Evolutionary conservation across 805 yeast species (phyloP), one percentile per base, ranked within the genome.

Genomic region (Torulaspora maleeae): DNA sequence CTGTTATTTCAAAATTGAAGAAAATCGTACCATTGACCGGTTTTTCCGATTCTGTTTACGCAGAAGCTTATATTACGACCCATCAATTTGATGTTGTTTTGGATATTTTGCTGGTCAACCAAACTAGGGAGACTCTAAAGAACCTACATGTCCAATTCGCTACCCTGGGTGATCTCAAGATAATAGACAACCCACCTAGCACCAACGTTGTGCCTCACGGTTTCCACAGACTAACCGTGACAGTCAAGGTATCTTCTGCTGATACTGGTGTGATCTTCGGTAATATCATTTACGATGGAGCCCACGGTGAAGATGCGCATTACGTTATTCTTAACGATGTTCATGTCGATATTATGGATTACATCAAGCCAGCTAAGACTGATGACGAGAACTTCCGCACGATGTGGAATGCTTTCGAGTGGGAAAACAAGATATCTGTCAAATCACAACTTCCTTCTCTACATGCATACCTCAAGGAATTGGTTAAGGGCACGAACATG

Each of bases 381-480:
- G 72, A 89, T 12, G 98, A 91, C 69, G 79, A 82, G 36, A 84
- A 79, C 55, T 93, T 93, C 85, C 85, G 99, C 62, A 78, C 82
- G 59, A 91, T 90, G 98, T 93, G 99, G 99, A 88, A 89, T 65
- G 97, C 90, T 66, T 93, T 95, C 64, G 99, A 93, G 71, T 93
- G 99, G 99, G 99, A 93, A 69, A 93, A 93, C 73, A 93, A 93
- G 73, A 90, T 93, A 56, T 86, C 90, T 49, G 86, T 93, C 63
- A 82, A 83, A 55, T 80, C 95, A 2, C 76, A 74, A 43, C 72
- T 82, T 52, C 66, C 76, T 27, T 70, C 86, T 1, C 75, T 95
- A 60, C 82, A 83, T 61, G 86, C 79, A 38, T 93, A 87, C 68
- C 73, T 93, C 66, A 84, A 82, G 48, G 82, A 78, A 58, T 71